Percentiles rank a stretch among this genome's conserved stretches.
phyloP scores from a whole-genome alignment of 2,329 filamentous ascomycete species.

The Ceratocystis destructans region DNA sequence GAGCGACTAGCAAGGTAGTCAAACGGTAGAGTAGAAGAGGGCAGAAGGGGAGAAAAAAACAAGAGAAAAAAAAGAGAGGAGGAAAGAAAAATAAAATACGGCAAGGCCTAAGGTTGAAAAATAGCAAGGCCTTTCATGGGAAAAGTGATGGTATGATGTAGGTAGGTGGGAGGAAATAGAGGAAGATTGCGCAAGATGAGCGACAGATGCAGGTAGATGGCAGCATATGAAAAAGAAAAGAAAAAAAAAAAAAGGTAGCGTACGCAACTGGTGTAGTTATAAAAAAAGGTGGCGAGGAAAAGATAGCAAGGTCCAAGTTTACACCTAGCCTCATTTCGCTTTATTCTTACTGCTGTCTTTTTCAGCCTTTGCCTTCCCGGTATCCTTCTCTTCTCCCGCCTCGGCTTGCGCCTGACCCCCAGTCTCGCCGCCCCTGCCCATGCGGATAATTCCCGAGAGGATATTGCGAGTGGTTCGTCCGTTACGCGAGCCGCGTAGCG shows the following conservation, averaged over 20 bases:
- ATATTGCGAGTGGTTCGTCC: slow-evolving; percentile 32
- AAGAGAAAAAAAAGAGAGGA: background rate
- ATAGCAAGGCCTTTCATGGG: background rate
- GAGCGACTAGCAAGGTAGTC: slow-evolving; percentile 1
- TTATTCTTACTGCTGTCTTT: background rate
- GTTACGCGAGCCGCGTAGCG: slow-evolving; percentile 25
- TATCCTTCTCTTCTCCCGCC: background rate
- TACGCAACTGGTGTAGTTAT: slow-evolving; percentile 8
- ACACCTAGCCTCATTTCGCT: background rate
- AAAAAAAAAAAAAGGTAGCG: too few species aligned
- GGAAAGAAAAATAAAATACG: background rate
- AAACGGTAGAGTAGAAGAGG: background rate
- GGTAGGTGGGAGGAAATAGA: slow-evolving; percentile 5
- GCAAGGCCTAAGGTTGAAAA: background rate
- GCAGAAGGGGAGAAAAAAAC: background rate
- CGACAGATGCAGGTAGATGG: slow-evolving; percentile 11
- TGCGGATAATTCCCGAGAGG: slow-evolving; percentile 33
- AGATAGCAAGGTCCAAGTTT: background rate
- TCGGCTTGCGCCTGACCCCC: background rate
- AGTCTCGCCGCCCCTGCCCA: slow-evolving; percentile 30
- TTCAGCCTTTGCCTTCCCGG: background rate
- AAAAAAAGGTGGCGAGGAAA: slow-evolving; percentile 6
- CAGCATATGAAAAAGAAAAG: background rate
- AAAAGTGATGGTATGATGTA: too few species aligned
- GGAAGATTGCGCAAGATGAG: slow-evolving; percentile 13